Base-by-base conservation (phyloP, 2,329 filamentous ascomycete genomes). In the Hypoxylon rubiginosum region DNA sequence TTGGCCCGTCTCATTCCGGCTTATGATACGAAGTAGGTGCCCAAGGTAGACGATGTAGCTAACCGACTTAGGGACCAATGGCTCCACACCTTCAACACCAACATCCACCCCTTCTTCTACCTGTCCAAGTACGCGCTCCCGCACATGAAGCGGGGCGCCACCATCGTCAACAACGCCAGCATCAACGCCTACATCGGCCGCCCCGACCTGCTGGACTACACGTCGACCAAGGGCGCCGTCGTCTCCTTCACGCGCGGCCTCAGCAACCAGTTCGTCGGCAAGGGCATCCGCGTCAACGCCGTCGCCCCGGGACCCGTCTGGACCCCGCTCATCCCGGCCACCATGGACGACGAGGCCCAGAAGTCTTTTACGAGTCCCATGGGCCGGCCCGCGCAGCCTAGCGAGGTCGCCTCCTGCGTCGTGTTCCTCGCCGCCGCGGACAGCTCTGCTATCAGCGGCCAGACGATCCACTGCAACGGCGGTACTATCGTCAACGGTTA, bases 91-190 rank as follows among this genome's bases (percentile, higher is more conserved):
- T 95, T 97, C 80, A 85, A 93, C 79, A 92, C 89, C 51, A 97
- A 96, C 81, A 94, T 96, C 74, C 91, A 95, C 78, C 86, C 91
- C 3, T 91, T 89, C 82, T 96, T 94, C 83, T 95, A 90, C 81
- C 83, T 95, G 36, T 86, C 92, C 65, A 96, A 96, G 78, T 93
- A 94, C 75, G 80, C 85, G 11, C 83, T 96, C 10, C 89, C 88
- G 0, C 90, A 94, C 79, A 91, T 96, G 88, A 86, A 88, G 74
- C 78, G 79, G n/a, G 92, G 93, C 36, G 85, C 88, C 60, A 89
- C 88, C 26, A 93, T 97, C 77, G 93, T 97, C 85, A 96, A 95
- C 82, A 94, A 93, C 76, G 90, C 92, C 48, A 94, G 91, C 32
- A 90, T 96, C 76, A 95, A 95, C 77, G 91, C 90, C 26, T 96